Conservation (phyloP, 495 filamentous ascomycete species). For the Penicillium longicatenatum region DNA sequence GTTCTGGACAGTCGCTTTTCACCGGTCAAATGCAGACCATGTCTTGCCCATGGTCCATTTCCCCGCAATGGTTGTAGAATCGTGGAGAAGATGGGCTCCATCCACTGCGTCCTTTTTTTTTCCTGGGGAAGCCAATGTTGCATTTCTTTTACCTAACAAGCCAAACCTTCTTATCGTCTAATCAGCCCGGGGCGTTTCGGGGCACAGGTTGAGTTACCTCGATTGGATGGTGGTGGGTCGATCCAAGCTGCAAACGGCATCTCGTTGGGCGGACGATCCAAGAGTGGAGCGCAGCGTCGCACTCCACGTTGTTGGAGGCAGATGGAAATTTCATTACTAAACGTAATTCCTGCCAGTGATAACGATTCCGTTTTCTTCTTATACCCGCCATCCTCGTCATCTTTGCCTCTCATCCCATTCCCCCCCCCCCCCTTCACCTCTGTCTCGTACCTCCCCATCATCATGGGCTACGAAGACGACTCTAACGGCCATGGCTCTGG, state of each 20-base stretch:
- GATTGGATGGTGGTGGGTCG: conserved; percentile 2
- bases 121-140: conserved; percentile 5
- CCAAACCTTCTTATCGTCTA: conserved; percentile 29
- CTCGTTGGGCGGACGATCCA: conserved; percentile 25
- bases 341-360: conserved; percentile 2
- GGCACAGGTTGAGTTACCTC: conserved; percentile 3
- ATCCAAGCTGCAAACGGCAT: conserved; percentile 18
- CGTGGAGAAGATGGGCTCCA: conserved; percentile 9
- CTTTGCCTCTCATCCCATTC: neutral
- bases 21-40: neutral
- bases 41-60: no score
- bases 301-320: conserved; percentile 31
- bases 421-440: neutral
- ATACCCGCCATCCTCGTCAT: conserved; percentile 10
- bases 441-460: conserved; percentile 1
- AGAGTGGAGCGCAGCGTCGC: conserved; percentile 28
- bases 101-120: neutral
- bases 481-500: conserved; percentile 24
- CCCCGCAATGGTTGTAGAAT: conserved; percentile 2
- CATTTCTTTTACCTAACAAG: conserved; percentile 33
- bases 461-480: conserved; percentile 32
- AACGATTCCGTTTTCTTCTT: no score
- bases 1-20: neutral
- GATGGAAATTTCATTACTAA: neutral
- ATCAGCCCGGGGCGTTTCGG: conserved; percentile 1